Evolutionary conservation across 768 basidiomycete genomes (phyloP).

Genomic region (Gymnopilus junonius): DNA sequence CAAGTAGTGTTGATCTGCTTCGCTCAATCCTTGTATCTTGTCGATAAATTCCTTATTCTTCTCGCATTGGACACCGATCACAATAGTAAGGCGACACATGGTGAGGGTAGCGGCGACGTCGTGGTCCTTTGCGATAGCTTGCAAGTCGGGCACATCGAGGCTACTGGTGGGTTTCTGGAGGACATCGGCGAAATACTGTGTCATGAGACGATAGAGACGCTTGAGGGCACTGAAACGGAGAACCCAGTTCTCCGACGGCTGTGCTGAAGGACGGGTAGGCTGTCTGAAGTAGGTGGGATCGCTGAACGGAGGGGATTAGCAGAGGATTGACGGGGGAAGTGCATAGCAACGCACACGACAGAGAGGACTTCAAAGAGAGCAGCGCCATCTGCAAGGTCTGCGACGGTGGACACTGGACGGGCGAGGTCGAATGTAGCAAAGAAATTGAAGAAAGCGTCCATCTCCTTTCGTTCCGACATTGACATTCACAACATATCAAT

Average conservation of each 20-base stretch:
- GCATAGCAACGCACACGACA: constrained; percentile 60
- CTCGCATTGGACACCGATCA: constrained; percentile 88
- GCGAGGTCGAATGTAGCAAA: constrained; percentile 74
- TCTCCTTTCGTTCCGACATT: constrained; percentile 62
- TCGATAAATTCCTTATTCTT: constrained; percentile 88
- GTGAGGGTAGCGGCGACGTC: constrained; percentile 66
- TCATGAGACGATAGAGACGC: constrained; percentile 84
- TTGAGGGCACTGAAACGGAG: constrained; percentile 84
- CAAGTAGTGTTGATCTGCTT: constrained; percentile 83
- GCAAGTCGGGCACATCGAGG: constrained; percentile 87
- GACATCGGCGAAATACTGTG: constrained; percentile 85
- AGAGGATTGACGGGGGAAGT: not conserved
- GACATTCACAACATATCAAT: not conserved
- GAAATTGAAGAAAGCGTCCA: constrained; percentile 83
- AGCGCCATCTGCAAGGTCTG: constrained; percentile 82
- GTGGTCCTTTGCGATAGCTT: constrained; percentile 81
- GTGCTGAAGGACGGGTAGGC: constrained; percentile 57
- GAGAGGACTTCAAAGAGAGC: constrained; percentile 78
- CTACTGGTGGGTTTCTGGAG: constrained; percentile 78
- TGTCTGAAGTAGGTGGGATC: constrained; percentile 81
- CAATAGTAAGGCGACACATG: constrained; percentile 82
- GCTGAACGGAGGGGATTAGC: constrained; percentile 40
- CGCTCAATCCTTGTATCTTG: constrained; percentile 83
- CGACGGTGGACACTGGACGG: constrained; percentile 60
- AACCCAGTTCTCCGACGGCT: constrained; percentile 88